Evolutionary conservation across 768 basidiomycete genomes (phyloP).

Genomic region (Tylopilus sp.): DNA sequence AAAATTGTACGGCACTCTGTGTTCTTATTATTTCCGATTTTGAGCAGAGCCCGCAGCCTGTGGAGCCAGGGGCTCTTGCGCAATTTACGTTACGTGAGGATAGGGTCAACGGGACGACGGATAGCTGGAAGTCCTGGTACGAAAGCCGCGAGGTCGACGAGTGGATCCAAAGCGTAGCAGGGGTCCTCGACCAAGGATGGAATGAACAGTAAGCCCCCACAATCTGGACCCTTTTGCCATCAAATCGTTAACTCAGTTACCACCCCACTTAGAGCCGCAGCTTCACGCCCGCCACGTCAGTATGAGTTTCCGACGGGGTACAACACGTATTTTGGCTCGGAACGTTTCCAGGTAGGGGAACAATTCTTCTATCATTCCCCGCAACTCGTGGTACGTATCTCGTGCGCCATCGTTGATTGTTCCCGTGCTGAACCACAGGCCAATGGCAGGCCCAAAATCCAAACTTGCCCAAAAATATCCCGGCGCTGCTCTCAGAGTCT

Average conservation of each 20-base stretch:
- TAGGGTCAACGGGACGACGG: slow-evolving; percentile 65
- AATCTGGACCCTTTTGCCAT: neutral
- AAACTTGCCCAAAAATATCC: slow-evolving; percentile 71
- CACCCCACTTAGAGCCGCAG: slow-evolving; percentile 49
- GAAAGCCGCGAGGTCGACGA: slow-evolving; percentile 84
- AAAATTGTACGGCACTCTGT: slow-evolving; percentile 50
- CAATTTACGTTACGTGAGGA: slow-evolving; percentile 74
- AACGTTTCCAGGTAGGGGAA: slow-evolving; percentile 84
- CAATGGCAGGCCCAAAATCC: slow-evolving; percentile 56
- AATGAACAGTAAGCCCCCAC: slow-evolving; percentile 79
- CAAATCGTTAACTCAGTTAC: neutral
- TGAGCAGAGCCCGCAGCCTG: slow-evolving; percentile 50
- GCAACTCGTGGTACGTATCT: slow-evolving; percentile 44
- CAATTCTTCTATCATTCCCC: slow-evolving; percentile 79
- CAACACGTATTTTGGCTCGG: slow-evolving; percentile 75
- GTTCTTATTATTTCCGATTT: neutral
- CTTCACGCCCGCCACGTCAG: slow-evolving; percentile 52
- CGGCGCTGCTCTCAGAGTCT: slow-evolving; percentile 71
- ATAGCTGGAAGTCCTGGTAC: slow-evolving; percentile 79
- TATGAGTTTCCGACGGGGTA: slow-evolving; percentile 98
- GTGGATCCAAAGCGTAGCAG: slow-evolving; percentile 87
- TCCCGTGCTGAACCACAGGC: slow-evolving; percentile 6
- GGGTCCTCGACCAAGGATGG: slow-evolving; percentile 84
- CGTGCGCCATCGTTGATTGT: neutral
- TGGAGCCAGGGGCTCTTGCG: slow-evolving; percentile 64